Percentiles rank a stretch among this genome's conserved stretches.
Conservation (phyloP, 2,329 filamentous ascomycete species). For the Fusarium pseudograminearum region DNA sequence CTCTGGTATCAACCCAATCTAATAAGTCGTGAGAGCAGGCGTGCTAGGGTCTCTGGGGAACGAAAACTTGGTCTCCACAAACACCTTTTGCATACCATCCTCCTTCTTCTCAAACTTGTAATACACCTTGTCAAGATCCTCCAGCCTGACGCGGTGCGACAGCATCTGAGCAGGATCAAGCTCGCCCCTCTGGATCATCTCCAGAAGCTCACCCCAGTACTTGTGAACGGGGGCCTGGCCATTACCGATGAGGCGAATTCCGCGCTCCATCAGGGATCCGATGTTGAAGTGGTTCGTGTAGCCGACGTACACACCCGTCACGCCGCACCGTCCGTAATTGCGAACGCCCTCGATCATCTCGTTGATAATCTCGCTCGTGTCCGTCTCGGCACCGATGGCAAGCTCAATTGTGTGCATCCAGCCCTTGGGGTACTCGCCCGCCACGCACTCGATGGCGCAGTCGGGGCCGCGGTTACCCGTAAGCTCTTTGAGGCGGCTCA, state of each 20-base stretch:
- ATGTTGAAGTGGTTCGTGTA: constrained; percentile 74
- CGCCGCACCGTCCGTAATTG: constrained; percentile 78
- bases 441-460: constrained; percentile 75
- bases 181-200: constrained; percentile 72
- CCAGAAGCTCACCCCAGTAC: constrained; percentile 84
- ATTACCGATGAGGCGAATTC: constrained; percentile 80
- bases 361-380: constrained; percentile 84
- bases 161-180: constrained; percentile 85
- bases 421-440: constrained; percentile 71
- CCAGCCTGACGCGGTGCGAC: constrained; percentile 79
- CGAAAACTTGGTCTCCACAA: constrained; percentile 70
- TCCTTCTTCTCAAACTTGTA: constrained; percentile 70
- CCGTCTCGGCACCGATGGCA: constrained; percentile 78
- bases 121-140: constrained; percentile 78
- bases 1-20: background rate
- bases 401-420: constrained; percentile 71
- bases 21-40: constrained; percentile 37
- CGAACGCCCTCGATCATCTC: constrained; percentile 82
- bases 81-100: constrained; percentile 86
- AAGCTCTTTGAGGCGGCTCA: constrained; percentile 78
- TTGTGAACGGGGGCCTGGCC: constrained; percentile 80
- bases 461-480: constrained; percentile 80
- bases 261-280: constrained; percentile 85
- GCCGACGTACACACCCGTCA: constrained; percentile 78
- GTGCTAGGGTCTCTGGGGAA: constrained; percentile 54